These are phyloP conservation scores for Durusdinium trenchii DNA, from an alignment of 73 alveolate genomes.

Conservation along the genomic window DNA sequence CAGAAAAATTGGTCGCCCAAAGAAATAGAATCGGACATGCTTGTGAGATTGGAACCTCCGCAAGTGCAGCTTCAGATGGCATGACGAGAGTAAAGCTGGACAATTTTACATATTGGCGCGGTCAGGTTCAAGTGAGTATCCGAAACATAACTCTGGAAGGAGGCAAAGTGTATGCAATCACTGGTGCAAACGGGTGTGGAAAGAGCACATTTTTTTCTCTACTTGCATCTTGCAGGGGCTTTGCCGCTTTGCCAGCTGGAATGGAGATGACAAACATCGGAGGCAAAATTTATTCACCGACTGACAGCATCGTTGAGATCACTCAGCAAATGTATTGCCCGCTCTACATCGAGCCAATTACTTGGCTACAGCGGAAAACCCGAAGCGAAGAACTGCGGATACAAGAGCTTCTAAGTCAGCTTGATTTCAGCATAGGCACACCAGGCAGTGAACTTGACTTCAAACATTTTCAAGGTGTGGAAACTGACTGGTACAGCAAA, in stretches of 20 bases:
- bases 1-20: not conserved
- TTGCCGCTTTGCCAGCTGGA: conserved; percentile 45
- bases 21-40: not conserved
- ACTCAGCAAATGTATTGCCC: conserved; percentile 60
- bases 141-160: not conserved
- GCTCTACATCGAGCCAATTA: conserved; percentile 24
- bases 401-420: conserved; percentile 1
- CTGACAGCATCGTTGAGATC: conserved; percentile 17
- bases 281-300: not conserved
- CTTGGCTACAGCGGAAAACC: conserved; percentile 23
- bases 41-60: not conserved
- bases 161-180: conserved; percentile 43
- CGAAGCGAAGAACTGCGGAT: not conserved
- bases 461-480: not conserved
- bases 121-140: conserved; percentile 7
- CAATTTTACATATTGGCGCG: conserved; percentile 7
- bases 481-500: conserved; percentile 57
- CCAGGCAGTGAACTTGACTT: no score
- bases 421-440: not conserved
- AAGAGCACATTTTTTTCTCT: conserved; percentile 28
- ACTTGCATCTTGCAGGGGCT: conserved; percentile 10
- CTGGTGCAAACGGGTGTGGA: conserved; percentile 63
- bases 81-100: not conserved
- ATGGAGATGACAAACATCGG: not conserved
- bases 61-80: not conserved